Percentiles rank a stretch among this genome's conserved stretches.
Conservation (phyloP, 352 stramenopile species). For the Plasmopara halstedii region DNA sequence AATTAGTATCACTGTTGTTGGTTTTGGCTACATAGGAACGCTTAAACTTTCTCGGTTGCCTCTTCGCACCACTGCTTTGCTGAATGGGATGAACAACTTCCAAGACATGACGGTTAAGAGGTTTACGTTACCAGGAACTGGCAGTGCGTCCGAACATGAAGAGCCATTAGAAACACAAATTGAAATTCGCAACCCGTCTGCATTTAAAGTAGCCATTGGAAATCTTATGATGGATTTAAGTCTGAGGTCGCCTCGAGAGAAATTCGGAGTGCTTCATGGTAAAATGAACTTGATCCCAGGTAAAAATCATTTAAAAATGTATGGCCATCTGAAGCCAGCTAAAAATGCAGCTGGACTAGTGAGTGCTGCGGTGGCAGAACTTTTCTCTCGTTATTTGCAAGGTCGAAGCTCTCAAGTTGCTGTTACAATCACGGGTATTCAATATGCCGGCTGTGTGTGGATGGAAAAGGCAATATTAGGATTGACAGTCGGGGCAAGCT, state of each 20-base stretch:
- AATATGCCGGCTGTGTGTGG: slow-evolving; percentile 55
- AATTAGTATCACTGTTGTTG: background rate
- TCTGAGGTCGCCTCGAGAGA: slow-evolving; percentile 24
- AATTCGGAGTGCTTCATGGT: slow-evolving; percentile 42
- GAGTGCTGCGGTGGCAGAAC: slow-evolving; percentile 37
- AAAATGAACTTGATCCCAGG: slow-evolving; percentile 48
- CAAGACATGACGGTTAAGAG: slow-evolving; percentile 45
- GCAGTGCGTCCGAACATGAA: slow-evolving; percentile 19
- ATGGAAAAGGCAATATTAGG: slow-evolving; percentile 51
- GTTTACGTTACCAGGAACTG: slow-evolving; percentile 50
- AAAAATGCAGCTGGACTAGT: slow-evolving; percentile 34
- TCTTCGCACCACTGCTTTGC: slow-evolving; percentile 30
- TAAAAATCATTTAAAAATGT: slow-evolving; percentile 40
- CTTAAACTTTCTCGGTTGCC: slow-evolving; percentile 44
- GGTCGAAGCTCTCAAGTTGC: slow-evolving; percentile 44
- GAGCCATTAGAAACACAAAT: slow-evolving; percentile 56
- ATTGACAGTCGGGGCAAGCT: slow-evolving; percentile 51
- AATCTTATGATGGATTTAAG: slow-evolving; percentile 46
- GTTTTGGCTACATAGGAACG: slow-evolving; percentile 22
- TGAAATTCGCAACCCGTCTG: slow-evolving; percentile 58
- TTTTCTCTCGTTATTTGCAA: slow-evolving; percentile 67
- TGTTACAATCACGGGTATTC: slow-evolving; percentile 39
- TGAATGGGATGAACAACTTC: slow-evolving; percentile 64
- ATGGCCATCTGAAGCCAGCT: slow-evolving; percentile 38
- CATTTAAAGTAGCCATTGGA: slow-evolving; percentile 63